These are phyloP conservation scores for Eragrostis tef DNA, from an alignment of 202 grass and related monocot species.

Conservation along the genomic window DNA sequence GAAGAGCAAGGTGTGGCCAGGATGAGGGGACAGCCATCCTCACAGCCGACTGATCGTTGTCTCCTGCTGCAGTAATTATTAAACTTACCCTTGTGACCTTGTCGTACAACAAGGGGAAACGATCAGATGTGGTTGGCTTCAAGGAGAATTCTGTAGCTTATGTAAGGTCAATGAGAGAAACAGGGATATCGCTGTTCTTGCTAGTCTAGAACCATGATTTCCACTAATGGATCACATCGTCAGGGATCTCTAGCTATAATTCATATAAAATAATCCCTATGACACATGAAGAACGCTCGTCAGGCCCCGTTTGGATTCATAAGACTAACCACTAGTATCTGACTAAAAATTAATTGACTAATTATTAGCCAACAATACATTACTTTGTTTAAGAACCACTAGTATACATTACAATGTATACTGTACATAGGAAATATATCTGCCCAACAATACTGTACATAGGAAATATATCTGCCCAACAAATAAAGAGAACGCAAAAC, in stretches of 20 bases:
- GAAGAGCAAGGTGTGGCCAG: slow-evolving; percentile 53
- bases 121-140: slow-evolving; percentile 32
- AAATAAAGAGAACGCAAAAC: neutral
- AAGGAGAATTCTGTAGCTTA: neutral
- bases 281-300: neutral
- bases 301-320: too few relatives aligned
- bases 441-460: too few relatives aligned
- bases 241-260: neutral
- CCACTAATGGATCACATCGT: neutral
- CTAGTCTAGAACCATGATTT: neutral
- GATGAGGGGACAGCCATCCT: slow-evolving; percentile 43
- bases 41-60: slow-evolving; percentile 85
- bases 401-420: too few relatives aligned
- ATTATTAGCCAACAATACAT: too few relatives aligned
- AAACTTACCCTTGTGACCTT: slow-evolving; percentile 51
- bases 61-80: slow-evolving; percentile 65
- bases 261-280: neutral
- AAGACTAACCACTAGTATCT: too few relatives aligned
- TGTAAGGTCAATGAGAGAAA: neutral
- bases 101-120: slow-evolving; percentile 11
- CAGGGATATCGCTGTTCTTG: neutral
- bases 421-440: too few relatives aligned
- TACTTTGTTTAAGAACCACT: too few relatives aligned
- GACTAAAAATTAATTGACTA: too few relatives aligned
- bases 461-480: neutral